Evolutionary conservation across 106 monocot species (phyloP), one percentile per base, ranked within the genome.

Genomic region (Acanthochlamys bracteata): DNA sequence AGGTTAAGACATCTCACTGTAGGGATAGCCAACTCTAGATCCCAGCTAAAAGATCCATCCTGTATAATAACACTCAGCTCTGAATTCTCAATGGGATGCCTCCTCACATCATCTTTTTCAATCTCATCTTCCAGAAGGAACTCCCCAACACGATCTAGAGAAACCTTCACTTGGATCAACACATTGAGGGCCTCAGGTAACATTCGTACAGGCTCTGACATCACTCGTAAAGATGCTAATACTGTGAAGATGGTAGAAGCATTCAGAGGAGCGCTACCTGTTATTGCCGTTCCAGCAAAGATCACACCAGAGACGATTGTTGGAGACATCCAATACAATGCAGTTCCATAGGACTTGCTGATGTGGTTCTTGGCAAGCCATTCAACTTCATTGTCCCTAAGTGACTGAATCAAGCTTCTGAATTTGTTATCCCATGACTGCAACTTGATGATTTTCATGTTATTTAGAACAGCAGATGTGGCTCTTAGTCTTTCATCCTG

Each of bases 351-450:
- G 0, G 89, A 61, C 53, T 86, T 93, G 24, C 65, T 83, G 0
- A 86, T 69, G 47, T 93, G 85, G 0, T 57, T 64, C 20, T 89
- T 78, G 57, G 53, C 69, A 20, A 93, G 59, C 83, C 93, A 93
- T 77, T 77, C 77, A 64, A 81, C 86, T 58, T 89, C 93, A 0
- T 21, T 43, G 0, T 80, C 84, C 60, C 89, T 73, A 11, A 86
- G 75, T 11, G 71, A 56, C 25, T 72, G 68, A 16, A 93, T 69
- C 16, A 63, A 47, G 10, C 14, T 68, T 55, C 66, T 71, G 77
- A 89, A 93, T 41, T 75, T 75, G 3, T 83, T 83, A 41, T 93
- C 93, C 93, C 93, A 93, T 33, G 89, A 83, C 58, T 93, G 89
- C 21, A 93, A 43, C 66, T 93, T 93, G 74, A 93, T 77, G 61